Evolutionary conservation across 2,329 filamentous ascomycete genomes (phyloP).

Genomic region (Aspergillus unguis): DNA sequence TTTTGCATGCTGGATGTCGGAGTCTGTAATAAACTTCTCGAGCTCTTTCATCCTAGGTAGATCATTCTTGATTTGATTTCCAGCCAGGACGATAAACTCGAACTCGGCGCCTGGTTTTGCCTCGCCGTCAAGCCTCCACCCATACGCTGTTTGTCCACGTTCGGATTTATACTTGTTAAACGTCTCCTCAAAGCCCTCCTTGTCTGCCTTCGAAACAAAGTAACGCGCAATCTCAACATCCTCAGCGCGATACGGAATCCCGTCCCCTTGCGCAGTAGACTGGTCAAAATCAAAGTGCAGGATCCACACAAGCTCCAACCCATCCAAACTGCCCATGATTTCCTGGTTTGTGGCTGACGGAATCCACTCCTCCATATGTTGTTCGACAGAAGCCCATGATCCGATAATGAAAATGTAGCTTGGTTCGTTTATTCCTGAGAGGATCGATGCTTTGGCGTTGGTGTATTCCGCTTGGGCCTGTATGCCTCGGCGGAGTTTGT

Average conservation of each 20-base stretch:
- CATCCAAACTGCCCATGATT: slow-evolving; percentile 35
- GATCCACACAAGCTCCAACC: slow-evolving; percentile 43
- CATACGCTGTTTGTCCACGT: slow-evolving; percentile 30
- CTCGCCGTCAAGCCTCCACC: slow-evolving; percentile 40
- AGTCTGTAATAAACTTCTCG: slow-evolving; percentile 13
- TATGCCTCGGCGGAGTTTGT: neutral
- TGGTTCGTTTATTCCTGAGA: slow-evolving; percentile 45
- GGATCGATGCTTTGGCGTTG: neutral
- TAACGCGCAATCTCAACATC: slow-evolving; percentile 29
- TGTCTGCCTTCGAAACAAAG: slow-evolving; percentile 3
- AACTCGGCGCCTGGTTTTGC: slow-evolving; percentile 31
- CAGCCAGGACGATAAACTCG: slow-evolving; percentile 41
- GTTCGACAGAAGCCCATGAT: slow-evolving; percentile 43
- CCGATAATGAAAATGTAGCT: slow-evolving; percentile 45
- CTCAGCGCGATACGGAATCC: slow-evolving; percentile 28
- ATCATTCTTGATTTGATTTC: slow-evolving; percentile 14
- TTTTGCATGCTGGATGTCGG: slow-evolving; percentile 28
- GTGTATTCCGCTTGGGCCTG: neutral
- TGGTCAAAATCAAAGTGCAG: slow-evolving; percentile 38
- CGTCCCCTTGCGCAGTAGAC: neutral
- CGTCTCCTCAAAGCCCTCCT: slow-evolving; percentile 23
- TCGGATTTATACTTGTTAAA: slow-evolving; percentile 26
- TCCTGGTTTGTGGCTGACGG: slow-evolving; percentile 42
- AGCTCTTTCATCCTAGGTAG: slow-evolving; percentile 9
- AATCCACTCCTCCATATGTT: slow-evolving; percentile 45